These are phyloP conservation scores for Ensete glaucum DNA, from an alignment of 176 grass and related monocot species.

Conservation along the genomic window DNA sequence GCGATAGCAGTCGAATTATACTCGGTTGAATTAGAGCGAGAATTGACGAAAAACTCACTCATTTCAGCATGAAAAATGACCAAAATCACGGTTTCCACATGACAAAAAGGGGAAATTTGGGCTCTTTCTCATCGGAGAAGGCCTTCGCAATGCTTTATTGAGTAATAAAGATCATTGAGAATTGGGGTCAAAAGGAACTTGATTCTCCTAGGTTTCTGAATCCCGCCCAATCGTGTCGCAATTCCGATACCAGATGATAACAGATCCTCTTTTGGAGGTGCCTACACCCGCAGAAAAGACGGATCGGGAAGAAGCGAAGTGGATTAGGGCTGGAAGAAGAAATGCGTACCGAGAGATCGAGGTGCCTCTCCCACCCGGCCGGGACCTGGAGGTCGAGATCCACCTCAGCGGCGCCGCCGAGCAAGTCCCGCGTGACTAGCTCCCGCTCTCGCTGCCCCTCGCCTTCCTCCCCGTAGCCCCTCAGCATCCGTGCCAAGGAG, in stretches of 20 bases:
- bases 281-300: too few relatives aligned
- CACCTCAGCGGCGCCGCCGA: constrained; percentile 49
- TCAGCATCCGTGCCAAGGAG: constrained; percentile 38
- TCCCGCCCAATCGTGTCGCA: too few relatives aligned
- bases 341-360: constrained; percentile 9
- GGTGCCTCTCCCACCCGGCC: constrained; percentile 12
- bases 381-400: constrained; percentile 31
- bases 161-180: too few relatives aligned
- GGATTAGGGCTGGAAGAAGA: background rate
- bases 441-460: constrained; percentile 25
- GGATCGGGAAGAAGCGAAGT: background rate
- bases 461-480: constrained; percentile 21
- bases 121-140: too few relatives aligned
- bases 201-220: too few relatives aligned
- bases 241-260: too few relatives aligned
- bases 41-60: constrained; percentile 7
- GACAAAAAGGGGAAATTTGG: too few relatives aligned
- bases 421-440: constrained; percentile 82
- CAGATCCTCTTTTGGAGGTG: too few relatives aligned
- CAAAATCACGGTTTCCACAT: background rate
- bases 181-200: too few relatives aligned
- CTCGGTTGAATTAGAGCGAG: background rate
- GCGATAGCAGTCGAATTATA: background rate
- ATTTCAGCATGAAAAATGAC: background rate
- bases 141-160: too few relatives aligned